Evolutionary conservation across 768 basidiomycete genomes (phyloP).

Genomic region (Pleurotus tuoliensis): DNA sequence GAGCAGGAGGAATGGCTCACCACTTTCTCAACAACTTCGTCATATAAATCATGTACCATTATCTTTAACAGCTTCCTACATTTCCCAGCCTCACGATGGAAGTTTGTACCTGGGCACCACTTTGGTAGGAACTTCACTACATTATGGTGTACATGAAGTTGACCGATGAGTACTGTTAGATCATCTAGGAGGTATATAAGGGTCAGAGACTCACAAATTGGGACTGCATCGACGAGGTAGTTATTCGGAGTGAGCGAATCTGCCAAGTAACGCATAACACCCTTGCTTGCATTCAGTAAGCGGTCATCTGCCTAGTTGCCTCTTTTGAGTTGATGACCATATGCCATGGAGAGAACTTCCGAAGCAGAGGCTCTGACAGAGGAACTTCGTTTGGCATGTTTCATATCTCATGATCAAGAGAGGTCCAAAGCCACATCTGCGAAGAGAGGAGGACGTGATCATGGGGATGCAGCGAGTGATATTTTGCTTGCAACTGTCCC

Average conservation of each 20-base stretch:
- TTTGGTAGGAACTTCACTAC: not conserved
- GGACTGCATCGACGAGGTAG: not conserved
- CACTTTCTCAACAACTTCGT: not conserved
- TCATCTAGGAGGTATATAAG: not conserved
- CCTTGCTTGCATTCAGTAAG: not conserved
- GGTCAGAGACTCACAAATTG: not conserved
- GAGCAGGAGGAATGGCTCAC: not conserved
- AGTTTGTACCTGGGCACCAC: not conserved
- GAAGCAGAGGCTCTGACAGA: not conserved
- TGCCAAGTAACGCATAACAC: not conserved
- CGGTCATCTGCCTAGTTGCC: not conserved
- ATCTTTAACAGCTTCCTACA: not conserved
- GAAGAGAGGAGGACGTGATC: too few species aligned
- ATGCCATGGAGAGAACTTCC: not conserved
- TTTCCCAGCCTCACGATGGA: not conserved
- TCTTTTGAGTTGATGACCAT: not conserved
- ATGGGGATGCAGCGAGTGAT: not conserved
- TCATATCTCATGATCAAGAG: not conserved
- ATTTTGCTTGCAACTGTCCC: not conserved
- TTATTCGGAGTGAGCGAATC: not conserved
- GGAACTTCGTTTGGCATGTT: not conserved
- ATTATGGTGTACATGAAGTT: not conserved
- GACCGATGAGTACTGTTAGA: not conserved
- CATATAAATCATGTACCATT: not conserved
- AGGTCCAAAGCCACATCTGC: not conserved